Base-by-base conservation (phyloP, 768 basidiomycete genomes). In the Termitomyces sp. region DNA sequence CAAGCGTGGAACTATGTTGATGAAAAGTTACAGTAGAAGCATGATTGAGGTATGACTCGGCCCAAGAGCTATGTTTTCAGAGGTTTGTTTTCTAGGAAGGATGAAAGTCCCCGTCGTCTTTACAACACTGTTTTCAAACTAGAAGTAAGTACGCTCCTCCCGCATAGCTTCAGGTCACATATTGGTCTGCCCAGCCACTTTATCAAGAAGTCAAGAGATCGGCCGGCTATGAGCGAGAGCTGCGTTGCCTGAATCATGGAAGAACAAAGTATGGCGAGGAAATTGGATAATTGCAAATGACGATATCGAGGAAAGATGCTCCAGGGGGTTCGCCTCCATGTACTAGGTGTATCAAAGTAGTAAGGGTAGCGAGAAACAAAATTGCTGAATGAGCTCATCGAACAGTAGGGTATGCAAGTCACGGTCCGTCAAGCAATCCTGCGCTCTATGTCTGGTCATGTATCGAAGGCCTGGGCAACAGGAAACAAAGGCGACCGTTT, bases 141-240 rank as follows among this genome's bases (percentile, higher is more conserved):
- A 82, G 59, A 77, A 83, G 56, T 74, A 75, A 1, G 75, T 76
- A 58, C 83, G 83, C 57, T 82, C 80, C 11, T 84, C 81, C 82
- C 82, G 84, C 33, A 84, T 78, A n/a, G 74, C 76, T 62, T 83
- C 83, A 83, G 68, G 63, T 83, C 80, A 52, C 84, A 85, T 26
- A 72, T 64, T 9, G 82, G 82, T 0, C 82, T 82, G 35, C 73
- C 77, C 2, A 81, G 66, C 49, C 70, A 64, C 57, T 77, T 76
- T 54, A 74, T 73, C 24, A 81, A 63, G 60, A 81, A 80, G 16
- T 73, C 73, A 16, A 79, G 68, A 13, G 77, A 72, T 36, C 79
- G 75, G 44, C 71, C 79, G 75, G 44, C 71, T 78, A 52, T 82
- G 79, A 4, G 81, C 74, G 24, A 78, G 65, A 8, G 74, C 69